Percentiles rank a stretch among this genome's conserved stretches.
These are phyloP conservation scores for Penicillium sp. DNA, from an alignment of 2,329 filamentous ascomycete species.

Conservation along the genomic window DNA sequence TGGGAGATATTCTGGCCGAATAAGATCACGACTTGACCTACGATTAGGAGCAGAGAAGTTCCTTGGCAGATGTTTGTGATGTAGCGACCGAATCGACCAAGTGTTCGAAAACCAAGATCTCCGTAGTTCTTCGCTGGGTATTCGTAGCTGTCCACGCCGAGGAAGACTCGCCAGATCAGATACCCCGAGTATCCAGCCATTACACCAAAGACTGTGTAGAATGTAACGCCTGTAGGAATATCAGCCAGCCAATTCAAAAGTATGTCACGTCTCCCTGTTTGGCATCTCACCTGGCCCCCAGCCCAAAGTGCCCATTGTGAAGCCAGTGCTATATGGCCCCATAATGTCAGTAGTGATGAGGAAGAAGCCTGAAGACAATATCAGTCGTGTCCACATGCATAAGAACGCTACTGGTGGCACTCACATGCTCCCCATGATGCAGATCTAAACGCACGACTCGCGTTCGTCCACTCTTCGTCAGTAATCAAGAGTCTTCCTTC, in stretches of 20 bases:
- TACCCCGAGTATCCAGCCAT: slow-evolving; percentile 37
- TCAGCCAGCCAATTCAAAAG: not conserved
- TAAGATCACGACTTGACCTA: slow-evolving; percentile 55
- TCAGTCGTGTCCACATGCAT: not conserved
- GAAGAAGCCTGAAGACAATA: slow-evolving; percentile 23
- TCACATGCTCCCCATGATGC: slow-evolving; percentile 19
- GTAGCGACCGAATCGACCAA: slow-evolving; percentile 39
- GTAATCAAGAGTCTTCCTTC: slow-evolving; percentile 15
- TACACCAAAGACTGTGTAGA: slow-evolving; percentile 30
- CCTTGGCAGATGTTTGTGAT: slow-evolving; percentile 43
- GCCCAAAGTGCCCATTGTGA: slow-evolving; percentile 22
- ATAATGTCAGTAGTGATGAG: slow-evolving; percentile 47
- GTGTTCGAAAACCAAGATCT: slow-evolving; percentile 45
- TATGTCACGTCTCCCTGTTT: not conserved
- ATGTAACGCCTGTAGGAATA: slow-evolving; percentile 17
- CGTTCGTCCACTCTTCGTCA: slow-evolving; percentile 25
- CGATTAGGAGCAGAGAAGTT: slow-evolving; percentile 51
- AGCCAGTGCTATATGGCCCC: slow-evolving; percentile 28
- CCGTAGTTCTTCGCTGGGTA: slow-evolving; percentile 46
- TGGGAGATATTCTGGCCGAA: slow-evolving; percentile 59
- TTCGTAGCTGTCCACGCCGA: slow-evolving; percentile 43
- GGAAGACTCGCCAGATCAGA: slow-evolving; percentile 44
- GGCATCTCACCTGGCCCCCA: slow-evolving; percentile 19
- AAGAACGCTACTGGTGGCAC: not conserved
- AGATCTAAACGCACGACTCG: slow-evolving; percentile 18